Evolutionary conservation across 2,329 filamentous ascomycete genomes (phyloP).

Genomic region (Trichoderma cornu-damae): DNA sequence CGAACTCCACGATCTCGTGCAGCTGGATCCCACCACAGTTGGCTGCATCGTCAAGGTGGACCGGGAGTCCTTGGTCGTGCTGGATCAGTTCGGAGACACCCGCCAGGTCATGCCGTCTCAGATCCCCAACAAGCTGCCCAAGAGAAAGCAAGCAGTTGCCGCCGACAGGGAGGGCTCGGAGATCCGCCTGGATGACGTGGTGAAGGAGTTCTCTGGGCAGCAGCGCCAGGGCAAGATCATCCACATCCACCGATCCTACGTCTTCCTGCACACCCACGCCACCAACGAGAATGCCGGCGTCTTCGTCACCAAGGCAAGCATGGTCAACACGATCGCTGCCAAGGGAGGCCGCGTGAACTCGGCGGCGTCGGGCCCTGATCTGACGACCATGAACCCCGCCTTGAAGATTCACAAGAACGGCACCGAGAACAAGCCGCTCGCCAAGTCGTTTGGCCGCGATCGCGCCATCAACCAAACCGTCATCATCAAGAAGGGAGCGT

Average conservation of each 20-base stretch:
- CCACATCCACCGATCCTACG: conserved; percentile 87
- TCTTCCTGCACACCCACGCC: conserved; percentile 82
- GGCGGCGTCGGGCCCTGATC: conserved; percentile 61
- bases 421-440: conserved; percentile 43
- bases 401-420: conserved; percentile 63
- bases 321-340: conserved; percentile 85
- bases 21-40: conserved; percentile 87
- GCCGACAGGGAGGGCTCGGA: conserved; percentile 92
- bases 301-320: conserved; percentile 79
- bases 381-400: conserved; percentile 89
- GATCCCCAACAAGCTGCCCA: conserved; percentile 81
- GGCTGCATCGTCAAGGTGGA: conserved; percentile 94
- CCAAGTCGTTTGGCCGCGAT: conserved; percentile 74
- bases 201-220: conserved; percentile 85
- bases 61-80: conserved; percentile 79
- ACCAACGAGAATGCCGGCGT: conserved; percentile 83
- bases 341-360: conserved; percentile 77
- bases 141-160: conserved; percentile 77
- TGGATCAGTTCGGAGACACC: conserved; percentile 84
- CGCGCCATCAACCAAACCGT: conserved; percentile 86
- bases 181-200: conserved; percentile 84
- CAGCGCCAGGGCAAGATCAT: conserved; percentile 82
- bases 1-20: conserved; percentile 87
- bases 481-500: conserved; percentile 76
- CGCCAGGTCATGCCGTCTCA: conserved; percentile 84